These are phyloP conservation scores for Cylindrotheca closterium DNA, from an alignment of 108 stramenopile genomes.

Conservation along the genomic window DNA sequence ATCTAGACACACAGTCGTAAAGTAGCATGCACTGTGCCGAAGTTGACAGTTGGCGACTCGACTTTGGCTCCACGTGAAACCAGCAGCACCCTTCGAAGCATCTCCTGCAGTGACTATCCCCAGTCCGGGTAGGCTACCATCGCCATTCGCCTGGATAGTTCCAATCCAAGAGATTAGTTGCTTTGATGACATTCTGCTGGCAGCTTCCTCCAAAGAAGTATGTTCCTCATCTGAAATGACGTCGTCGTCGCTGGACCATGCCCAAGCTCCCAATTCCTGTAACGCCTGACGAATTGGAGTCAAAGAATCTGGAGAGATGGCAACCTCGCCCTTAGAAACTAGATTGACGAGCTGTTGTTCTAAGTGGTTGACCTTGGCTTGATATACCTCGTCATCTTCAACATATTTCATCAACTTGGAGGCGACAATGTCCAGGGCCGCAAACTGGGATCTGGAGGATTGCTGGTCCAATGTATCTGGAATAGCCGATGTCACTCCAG, in stretches of 20 bases:
- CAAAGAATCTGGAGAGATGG: slow-evolving; percentile 1
- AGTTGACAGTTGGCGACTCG: slow-evolving; percentile 34
- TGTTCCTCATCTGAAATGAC: slow-evolving; percentile 12
- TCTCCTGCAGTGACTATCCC: not conserved
- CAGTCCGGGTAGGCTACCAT: slow-evolving; percentile 4
- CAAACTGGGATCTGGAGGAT: not conserved
- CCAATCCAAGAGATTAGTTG: slow-evolving; percentile 25
- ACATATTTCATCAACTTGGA: slow-evolving; percentile 15
- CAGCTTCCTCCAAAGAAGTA: slow-evolving; percentile 9
- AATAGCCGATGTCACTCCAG: slow-evolving; percentile 19
- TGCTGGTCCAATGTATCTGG: not conserved
- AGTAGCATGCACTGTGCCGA: slow-evolving; percentile 34
- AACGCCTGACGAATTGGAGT: slow-evolving; percentile 11
- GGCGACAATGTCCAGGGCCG: slow-evolving; percentile 9
- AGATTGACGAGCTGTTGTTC: slow-evolving; percentile 19
- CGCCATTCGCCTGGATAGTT: slow-evolving; percentile 2
- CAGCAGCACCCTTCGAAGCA: not conserved
- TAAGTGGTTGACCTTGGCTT: slow-evolving; percentile 5
- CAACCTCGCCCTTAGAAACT: slow-evolving; percentile 16
- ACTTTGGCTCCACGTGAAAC: slow-evolving; percentile 8
- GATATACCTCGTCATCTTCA: slow-evolving; percentile 13
- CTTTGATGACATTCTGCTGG: slow-evolving; percentile 3
- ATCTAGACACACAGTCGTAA: slow-evolving; percentile 26
- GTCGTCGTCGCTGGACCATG: slow-evolving; percentile 2
- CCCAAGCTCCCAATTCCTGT: slow-evolving; percentile 25